Percentiles rank a stretch among this genome's conserved stretches.
phyloP scores from a whole-genome alignment of 2,329 filamentous ascomycete species.

The Sporothrix phasma region DNA sequence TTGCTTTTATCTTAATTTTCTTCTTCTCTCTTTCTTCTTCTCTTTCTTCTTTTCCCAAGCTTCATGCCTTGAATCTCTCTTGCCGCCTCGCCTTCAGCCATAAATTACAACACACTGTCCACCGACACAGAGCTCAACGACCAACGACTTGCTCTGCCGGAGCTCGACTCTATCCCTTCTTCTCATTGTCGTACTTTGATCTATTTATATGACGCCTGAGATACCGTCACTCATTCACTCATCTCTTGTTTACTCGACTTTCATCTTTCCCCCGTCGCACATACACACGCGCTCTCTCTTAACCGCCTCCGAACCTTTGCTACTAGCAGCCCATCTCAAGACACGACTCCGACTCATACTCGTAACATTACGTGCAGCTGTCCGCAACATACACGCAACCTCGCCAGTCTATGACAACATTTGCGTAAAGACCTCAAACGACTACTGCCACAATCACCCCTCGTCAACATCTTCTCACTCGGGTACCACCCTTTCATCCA shows the following conservation, averaged over 20 bases:
- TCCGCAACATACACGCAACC: not conserved
- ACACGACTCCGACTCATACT: not conserved
- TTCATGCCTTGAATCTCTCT: conserved; percentile 19
- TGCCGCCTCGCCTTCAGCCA: conserved; percentile 4
- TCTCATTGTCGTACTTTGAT: not conserved
- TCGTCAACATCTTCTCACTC: not conserved
- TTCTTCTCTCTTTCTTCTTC: not conserved
- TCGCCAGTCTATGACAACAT: not conserved
- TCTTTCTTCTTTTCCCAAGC: not conserved
- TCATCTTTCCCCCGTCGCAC: too few relatives aligned
- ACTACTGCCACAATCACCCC: not conserved
- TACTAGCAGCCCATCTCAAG: too few relatives aligned
- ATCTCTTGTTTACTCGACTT: too few relatives aligned
- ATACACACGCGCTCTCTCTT: not conserved
- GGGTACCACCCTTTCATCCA: not conserved
- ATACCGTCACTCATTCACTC: too few relatives aligned
- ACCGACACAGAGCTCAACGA: not conserved
- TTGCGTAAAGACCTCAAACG: not conserved
- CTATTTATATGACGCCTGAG: too few relatives aligned
- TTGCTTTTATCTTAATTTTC: not conserved
- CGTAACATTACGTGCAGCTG: not conserved
- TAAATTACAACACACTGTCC: not conserved
- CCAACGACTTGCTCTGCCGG: not conserved
- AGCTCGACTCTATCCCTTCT: not conserved
- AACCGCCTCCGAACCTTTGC: not conserved